phyloP scores from a whole-genome alignment of 352 stramenopile genomes.

The Pythium vanterpoolii region DNA sequence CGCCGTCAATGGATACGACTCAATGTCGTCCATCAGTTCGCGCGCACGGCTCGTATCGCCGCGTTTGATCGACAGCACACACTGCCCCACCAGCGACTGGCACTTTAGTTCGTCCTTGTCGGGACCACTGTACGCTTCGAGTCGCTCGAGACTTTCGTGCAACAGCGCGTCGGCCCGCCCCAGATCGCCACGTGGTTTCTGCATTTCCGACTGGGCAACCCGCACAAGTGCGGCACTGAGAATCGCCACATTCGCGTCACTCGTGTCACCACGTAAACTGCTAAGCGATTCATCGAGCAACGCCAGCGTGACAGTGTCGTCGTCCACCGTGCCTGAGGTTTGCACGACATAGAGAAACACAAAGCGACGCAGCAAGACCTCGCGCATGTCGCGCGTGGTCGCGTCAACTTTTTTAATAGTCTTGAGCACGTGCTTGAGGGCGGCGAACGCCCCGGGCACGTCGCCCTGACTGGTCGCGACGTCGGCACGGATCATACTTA shows the following conservation, averaged over 20 bases:
- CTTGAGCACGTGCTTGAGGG: conserved; percentile 13
- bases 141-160: conserved; percentile 9
- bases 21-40: conserved; percentile 41
- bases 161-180: conserved; percentile 13
- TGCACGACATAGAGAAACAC: conserved; percentile 18
- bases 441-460: background rate
- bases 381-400: conserved; percentile 5
- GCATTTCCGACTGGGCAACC: conserved; percentile 20
- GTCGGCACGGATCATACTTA: conserved; percentile 20
- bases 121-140: conserved; percentile 5
- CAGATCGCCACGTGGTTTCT: conserved; percentile 5
- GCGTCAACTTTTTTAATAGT: conserved; percentile 6
- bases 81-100: conserved; percentile 50
- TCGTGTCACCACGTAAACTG: background rate
- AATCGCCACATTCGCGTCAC: conserved; percentile 6
- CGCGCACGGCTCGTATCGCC: conserved; percentile 30
- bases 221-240: conserved; percentile 10
- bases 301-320: conserved; percentile 9
- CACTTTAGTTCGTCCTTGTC: conserved; percentile 31
- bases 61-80: conserved; percentile 51
- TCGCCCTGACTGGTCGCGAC: conserved; percentile 5
- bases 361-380: conserved; percentile 12
- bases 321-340: background rate
- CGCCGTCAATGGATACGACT: conserved; percentile 28
- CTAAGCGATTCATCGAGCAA: conserved; percentile 18